These are phyloP conservation scores for Capsicum rhomboideum DNA, from an alignment of 257 asterid species.

Conservation along the genomic window DNA sequence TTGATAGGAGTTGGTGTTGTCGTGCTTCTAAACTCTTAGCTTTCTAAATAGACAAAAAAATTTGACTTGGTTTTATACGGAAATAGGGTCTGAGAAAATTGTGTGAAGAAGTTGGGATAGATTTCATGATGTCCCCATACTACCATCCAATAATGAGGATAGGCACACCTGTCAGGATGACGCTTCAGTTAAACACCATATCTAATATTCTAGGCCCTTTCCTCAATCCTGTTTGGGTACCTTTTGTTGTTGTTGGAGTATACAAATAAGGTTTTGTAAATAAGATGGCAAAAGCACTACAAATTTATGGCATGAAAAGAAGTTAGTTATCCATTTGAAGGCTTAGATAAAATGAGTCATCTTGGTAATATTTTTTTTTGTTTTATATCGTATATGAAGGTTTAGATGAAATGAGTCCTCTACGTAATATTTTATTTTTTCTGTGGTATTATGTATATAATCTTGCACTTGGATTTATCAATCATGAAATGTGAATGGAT, in stretches of 20 bases:
- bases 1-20: neutral
- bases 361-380: too few relatives aligned
- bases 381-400: too few relatives aligned
- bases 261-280: slow-evolving; percentile 46
- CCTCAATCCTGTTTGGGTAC: slow-evolving; percentile 58
- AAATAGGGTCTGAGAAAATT: slow-evolving; percentile 43
- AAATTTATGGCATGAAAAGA: too few relatives aligned
- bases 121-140: slow-evolving; percentile 60
- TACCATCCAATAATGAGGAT: slow-evolving; percentile 67
- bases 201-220: slow-evolving; percentile 57
- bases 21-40: neutral
- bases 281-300: slow-evolving; percentile 69
- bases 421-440: slow-evolving; percentile 28
- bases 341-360: too few relatives aligned
- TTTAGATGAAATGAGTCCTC: slow-evolving; percentile 70
- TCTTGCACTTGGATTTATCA: neutral
- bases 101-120: slow-evolving; percentile 55
- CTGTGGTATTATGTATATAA: neutral
- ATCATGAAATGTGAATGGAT: neutral
- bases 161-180: slow-evolving; percentile 47
- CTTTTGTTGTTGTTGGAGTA: slow-evolving; percentile 62
- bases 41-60: neutral
- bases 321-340: too few relatives aligned
- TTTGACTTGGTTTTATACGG: neutral
- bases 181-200: slow-evolving; percentile 52